These are phyloP conservation scores for Paracoccidioides lutzii DNA, from an alignment of 2,329 filamentous ascomycete species.

Conservation along the genomic window DNA sequence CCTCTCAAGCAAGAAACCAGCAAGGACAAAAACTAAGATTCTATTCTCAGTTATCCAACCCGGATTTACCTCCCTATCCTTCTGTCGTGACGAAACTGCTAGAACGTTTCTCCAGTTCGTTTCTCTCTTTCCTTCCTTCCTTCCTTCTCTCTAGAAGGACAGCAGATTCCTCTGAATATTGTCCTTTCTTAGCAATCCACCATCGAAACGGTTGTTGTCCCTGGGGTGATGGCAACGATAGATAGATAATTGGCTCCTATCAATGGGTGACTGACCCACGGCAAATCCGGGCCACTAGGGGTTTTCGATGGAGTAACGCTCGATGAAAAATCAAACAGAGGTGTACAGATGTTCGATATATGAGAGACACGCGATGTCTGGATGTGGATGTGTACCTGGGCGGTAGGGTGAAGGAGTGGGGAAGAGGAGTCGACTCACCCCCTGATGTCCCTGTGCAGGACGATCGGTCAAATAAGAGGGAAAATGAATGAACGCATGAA, in stretches of 20 bases:
- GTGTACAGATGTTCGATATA: background rate
- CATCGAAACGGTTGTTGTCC: background rate
- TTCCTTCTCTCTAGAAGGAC: background rate
- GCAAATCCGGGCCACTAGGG: background rate
- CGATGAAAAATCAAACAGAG: background rate
- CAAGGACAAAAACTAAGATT: background rate
- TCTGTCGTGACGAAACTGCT: too few species aligned
- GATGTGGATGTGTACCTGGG: background rate
- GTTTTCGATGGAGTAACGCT: background rate
- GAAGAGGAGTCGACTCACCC: slow-evolving; percentile 9
- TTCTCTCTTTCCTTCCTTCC: background rate
- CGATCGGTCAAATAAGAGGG: too few species aligned
- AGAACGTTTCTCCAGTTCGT: too few species aligned
- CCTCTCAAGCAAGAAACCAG: background rate
- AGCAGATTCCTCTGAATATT: background rate
- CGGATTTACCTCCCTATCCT: background rate
- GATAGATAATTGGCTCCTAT: too few species aligned
- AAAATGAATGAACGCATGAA: background rate
- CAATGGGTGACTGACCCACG: background rate
- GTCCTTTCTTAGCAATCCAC: background rate
- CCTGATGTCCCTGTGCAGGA: background rate
- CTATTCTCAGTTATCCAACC: background rate
- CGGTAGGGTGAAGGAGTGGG: background rate
- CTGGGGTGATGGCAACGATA: background rate
- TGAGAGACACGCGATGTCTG: background rate